phyloP scores from a whole-genome alignment of 768 basidiomycete genomes.

The Boletus rex-veris region DNA sequence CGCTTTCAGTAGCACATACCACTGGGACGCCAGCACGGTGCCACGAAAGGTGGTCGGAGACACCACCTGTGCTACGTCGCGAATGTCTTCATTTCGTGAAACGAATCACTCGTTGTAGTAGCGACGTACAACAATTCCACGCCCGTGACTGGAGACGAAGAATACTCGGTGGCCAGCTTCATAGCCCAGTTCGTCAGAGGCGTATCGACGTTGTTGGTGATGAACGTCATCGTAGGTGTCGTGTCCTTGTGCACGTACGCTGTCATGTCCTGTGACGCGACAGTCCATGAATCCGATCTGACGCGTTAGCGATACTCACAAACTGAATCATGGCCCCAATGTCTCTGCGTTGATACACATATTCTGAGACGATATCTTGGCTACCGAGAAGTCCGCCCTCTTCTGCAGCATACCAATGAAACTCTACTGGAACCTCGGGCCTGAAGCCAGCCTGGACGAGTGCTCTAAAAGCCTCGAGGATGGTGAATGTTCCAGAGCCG shows the following conservation, averaged over 20 bases:
- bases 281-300: too few relatives aligned
- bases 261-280: too few relatives aligned
- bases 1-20: constrained; percentile 42
- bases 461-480: constrained; percentile 72
- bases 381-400: constrained; percentile 28
- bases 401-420: constrained; percentile 85
- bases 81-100: too few relatives aligned
- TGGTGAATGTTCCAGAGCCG: constrained; percentile 69
- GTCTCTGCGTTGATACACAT: too few relatives aligned
- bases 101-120: too few relatives aligned
- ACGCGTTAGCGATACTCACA: too few relatives aligned
- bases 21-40: constrained; percentile 40
- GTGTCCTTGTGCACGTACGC: constrained; percentile 20
- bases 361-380: too few relatives aligned
- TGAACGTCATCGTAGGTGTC: neutral
- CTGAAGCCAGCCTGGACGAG: constrained; percentile 66
- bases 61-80: constrained; percentile 29
- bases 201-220: constrained; percentile 31
- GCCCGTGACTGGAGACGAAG: constrained; percentile 6
- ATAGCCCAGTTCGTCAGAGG: constrained; percentile 42
- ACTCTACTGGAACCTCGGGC: constrained; percentile 52
- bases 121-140: constrained; percentile 32
- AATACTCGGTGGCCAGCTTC: constrained; percentile 33
- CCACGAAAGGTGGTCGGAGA: constrained; percentile 49
- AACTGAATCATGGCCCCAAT: too few relatives aligned